Evolutionary conservation across 345 rosid genomes (phyloP), one percentile per base, ranked within the genome.

Genomic region (Passiflora organensis): DNA sequence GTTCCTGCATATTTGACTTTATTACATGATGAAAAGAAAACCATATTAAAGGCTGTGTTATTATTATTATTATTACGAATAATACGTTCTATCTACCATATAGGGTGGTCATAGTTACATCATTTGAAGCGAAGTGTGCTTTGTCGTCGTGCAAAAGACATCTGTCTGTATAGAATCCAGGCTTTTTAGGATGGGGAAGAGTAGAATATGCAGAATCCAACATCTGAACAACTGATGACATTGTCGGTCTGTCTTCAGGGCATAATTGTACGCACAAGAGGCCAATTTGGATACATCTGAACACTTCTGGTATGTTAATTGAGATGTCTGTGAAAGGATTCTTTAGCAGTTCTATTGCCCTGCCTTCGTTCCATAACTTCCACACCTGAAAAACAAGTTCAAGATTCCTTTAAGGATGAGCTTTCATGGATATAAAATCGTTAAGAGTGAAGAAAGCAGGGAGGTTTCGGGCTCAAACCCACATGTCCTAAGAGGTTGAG

Each of bases 401-500:
- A n/a, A n/a, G n/a, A n/a, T n/a, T n/a, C n/a, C n/a, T n/a, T n/a
- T n/a, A n/a, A n/a, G n/a, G n/a, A n/a, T n/a, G n/a, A n/a, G n/a
- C n/a, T n/a, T n/a, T n/a, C 39, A 36, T 5, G 48, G 17, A 8
- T 44, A 13, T 44, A 13, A 15, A 2, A 0, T 15, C 11, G 9
- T 8, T 17, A 17, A 44, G 17, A 21, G 8, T 17, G 20, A 17
- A 15, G 11, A 17, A 28, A 25, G 19, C 18, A 1, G 6, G 25
- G 25, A 13, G 34, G 16, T 49, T 21, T 49, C 5, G 10, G 17
- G 37, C 6, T 12, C 24, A 25, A 38, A 34, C 62, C 46, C 20
- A 46, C 44, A 34, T 46, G 53, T 58, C 62, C 62, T 17, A 58
- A 34, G 8, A 58, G 62, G 46, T 58, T 57, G 20, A 57, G 52